Evolutionary conservation across 1,284 basidiomycete genomes (phyloP), one percentile per base, ranked within the genome.

Genomic region (Leccinum cinnamomeum): DNA sequence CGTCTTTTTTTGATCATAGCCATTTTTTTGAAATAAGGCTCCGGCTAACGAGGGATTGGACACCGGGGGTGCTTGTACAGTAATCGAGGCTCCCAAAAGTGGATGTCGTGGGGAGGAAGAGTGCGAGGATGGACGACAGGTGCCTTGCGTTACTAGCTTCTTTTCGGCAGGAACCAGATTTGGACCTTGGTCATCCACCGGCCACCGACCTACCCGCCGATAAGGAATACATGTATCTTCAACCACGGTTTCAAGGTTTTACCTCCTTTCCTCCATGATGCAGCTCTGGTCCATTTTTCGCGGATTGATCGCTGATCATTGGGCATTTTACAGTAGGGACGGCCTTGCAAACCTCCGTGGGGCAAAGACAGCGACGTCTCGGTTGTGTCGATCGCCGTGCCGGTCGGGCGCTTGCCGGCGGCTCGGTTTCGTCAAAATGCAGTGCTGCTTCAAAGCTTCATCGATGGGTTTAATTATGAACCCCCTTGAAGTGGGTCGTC

Each of bases 11-110:
- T n/a, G 8, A 30, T 28, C 67, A 61, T 48, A 54, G 65, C 67
- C 62, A 28, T 35, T 53, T 53, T 30, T 30, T 35, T 12, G 12
- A 20, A 20, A 3, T 2, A 20, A n/a, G 2, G 7, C 14, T 3
- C 8, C 18, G 44, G 63, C 30, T 65, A 65, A 53, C 16, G 18
- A 10, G 18, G n/a, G 11, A 10, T 11, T 18, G 41, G 14, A 18
- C n/a, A 11, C 67, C 65, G 61, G 55, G 65, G 62, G 20, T 25
- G 7, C 18, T 12, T 54, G n/a, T 53, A 35, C 7, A 41, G 62
- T 6, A 18, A 46, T 46, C 44, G 44, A 23, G 18, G 46, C 41
- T n/a, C 7, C 53, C 63, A 5, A 20, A 48, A 30, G 39, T n/a
- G 46, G 46, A 48, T 48, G 53, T 35, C 18, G 54, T 23, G n/a